These are phyloP conservation scores for Septoria linicola DNA, from an alignment of 2,329 filamentous ascomycete species.

Conservation along the genomic window DNA sequence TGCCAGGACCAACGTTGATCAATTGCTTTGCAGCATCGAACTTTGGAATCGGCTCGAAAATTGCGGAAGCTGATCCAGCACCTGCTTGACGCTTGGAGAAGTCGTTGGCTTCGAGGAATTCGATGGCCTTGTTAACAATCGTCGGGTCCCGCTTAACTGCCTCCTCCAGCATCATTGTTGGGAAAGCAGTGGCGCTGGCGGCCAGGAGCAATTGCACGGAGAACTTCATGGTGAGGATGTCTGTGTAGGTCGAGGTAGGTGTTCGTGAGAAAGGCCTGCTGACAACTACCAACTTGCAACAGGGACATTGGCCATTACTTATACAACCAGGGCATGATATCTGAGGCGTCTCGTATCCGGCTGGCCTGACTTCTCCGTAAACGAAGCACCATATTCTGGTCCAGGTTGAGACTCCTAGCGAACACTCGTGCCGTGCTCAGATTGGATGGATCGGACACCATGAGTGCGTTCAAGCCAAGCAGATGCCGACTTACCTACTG, in stretches of 20 bases:
- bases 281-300: neutral
- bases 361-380: too few relatives aligned
- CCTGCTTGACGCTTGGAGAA: slow-evolving; percentile 20
- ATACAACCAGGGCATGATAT: neutral
- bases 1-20: slow-evolving; percentile 28
- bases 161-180: slow-evolving; percentile 15
- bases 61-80: slow-evolving; percentile 23
- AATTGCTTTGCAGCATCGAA: slow-evolving; percentile 36
- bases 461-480: neutral
- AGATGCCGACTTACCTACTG: neutral
- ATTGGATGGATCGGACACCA: slow-evolving; percentile 9
- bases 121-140: slow-evolving; percentile 10
- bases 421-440: neutral
- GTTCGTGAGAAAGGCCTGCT: neutral
- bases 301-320: neutral
- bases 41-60: slow-evolving; percentile 27
- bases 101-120: slow-evolving; percentile 5
- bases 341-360: too few relatives aligned
- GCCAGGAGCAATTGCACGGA: slow-evolving; percentile 5
- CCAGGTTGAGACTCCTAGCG: neutral
- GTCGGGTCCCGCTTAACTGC: slow-evolving; percentile 10
- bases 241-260: neutral
- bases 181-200: slow-evolving; percentile 17
- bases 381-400: neutral
- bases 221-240: slow-evolving; percentile 17